Percentiles rank a stretch among this genome's conserved stretches.
phyloP scores from a whole-genome alignment of 139 green algal species.

The Bryopsis sp. region DNA sequence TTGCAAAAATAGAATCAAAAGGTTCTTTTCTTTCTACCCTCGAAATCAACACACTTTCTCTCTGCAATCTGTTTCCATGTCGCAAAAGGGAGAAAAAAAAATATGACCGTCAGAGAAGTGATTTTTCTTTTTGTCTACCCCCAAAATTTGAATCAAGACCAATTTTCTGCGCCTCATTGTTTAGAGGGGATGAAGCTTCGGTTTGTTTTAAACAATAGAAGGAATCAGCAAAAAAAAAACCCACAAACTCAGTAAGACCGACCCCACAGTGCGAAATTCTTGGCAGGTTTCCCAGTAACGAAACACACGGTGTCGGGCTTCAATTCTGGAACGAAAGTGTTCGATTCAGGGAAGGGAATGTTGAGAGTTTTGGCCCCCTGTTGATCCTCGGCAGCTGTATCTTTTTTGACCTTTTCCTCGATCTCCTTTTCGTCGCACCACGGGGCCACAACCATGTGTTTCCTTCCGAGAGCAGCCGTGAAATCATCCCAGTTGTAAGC shows the following conservation, averaged over 20 bases:
- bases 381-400: slow-evolving; percentile 56
- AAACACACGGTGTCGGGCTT: slow-evolving; percentile 86
- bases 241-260: slow-evolving; percentile 69
- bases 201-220: too few species aligned
- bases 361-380: slow-evolving; percentile 96
- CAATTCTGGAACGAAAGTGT: slow-evolving; percentile 48
- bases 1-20: too few species aligned
- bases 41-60: too few species aligned
- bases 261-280: slow-evolving; percentile 93
- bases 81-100: too few species aligned
- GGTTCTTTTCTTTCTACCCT: too few species aligned
- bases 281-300: slow-evolving; percentile 82
- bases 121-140: too few species aligned
- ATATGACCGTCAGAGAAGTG: too few species aligned
- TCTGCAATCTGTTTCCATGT: too few species aligned
- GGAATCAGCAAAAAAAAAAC: too few species aligned
- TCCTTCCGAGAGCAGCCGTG: slow-evolving; percentile 76
- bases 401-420: slow-evolving; percentile 90
- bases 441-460: slow-evolving; percentile 87
- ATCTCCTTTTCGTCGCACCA: slow-evolving; percentile 69
- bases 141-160: too few species aligned
- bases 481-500: slow-evolving; percentile 87
- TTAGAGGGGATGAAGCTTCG: too few species aligned
- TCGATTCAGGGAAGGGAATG: slow-evolving; percentile 84
- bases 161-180: too few species aligned